Base-by-base conservation (phyloP, 1,284 basidiomycete genomes). In the Schizopora paradoxa region DNA sequence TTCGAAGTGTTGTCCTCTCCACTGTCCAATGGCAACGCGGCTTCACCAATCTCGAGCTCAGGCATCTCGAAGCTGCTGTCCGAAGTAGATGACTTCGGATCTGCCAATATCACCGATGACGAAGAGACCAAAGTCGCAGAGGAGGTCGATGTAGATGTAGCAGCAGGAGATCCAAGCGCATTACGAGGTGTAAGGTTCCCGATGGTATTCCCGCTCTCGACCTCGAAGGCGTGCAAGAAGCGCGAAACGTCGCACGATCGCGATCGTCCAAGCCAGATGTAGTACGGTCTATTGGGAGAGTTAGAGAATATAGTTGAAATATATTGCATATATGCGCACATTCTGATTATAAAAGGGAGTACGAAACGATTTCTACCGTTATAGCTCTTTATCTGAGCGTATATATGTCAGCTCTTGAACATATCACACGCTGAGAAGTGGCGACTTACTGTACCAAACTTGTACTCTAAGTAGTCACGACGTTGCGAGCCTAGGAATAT, bases 381-480 rank as follows among this genome's bases (percentile, higher is more conserved):
- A 66, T 79, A 85, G 28, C 68, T 73, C 62, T 82, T 84, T 57
- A 81, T 67, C 64, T 76, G 47, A 1, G 43, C 23, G 41, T 13
- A 44, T 3, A 25, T 47, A 45, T 42, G 11, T 27, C 38, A 38
- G 16, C 23, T 0, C 1, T 40, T 48, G 21, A 29, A 27, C 46
- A 21, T 35, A 22, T 13, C 10, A 22, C 3, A 23, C 26, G 28
- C 3, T 8, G 38, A 29, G 56, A 58, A 6, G 36, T 21, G 25
- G 2, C 11, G 5, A 61, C 66, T 47, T 37, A 73, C 72, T 33
- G 86, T 88, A 26, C 84, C 85, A 64, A 90, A 89, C 54, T 79
- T 81, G 67, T 89, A 86, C 61, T 91, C 87, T 41, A 91, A 71
- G 61, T 90, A 90, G 51, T 84, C 79, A 38, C 83, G 68, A 29